Evolutionary conservation across 805 yeast species (phyloP), one percentile per base, ranked within the genome.

Genomic region (Metschnikowia koreensis): DNA sequence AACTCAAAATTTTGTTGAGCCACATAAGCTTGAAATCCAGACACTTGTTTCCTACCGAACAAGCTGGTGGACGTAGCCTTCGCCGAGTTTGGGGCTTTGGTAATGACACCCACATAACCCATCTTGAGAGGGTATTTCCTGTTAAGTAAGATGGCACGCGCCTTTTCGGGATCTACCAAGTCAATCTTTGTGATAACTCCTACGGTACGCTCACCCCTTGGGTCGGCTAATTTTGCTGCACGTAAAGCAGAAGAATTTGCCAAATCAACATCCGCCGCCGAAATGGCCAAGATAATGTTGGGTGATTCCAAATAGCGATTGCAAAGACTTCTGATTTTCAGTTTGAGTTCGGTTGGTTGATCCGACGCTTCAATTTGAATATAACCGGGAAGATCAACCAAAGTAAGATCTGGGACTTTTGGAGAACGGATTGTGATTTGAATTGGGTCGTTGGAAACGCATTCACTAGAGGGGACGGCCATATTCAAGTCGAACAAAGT

Each of bases 51-150:
- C 55, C 86, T 74, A 16, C 70, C 61, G 67, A 84, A 84, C 12
- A 87, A 63, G 8, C 68, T 63, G 10, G 63, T 59, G 17, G 54
- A 51, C 6, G 57, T 34, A 9, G 57, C 22, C 17, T 56, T 56
- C 0, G 80, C 69, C 12, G 66, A 63, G 16, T 63, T 72, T 7
- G 94, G 96, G 0, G 88, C 80, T 58, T 83, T 87, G 1, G 97
- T 89, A 16, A 96, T 86, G n/a, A 96, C 98, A 51, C 99, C 99
- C 17, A 94, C 98, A 66, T 94, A 94, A 0, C 99, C 99, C 96
- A 94, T 89, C 61, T 81, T 84, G 54, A 94, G 74, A 0, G 99
- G 98, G 63, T 96, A 96, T 62, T 85, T 88, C 57, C 79, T 83
- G 68, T 93, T 93, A 29, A 80, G 77, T 54, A 94, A 73, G 17